Base-by-base conservation (phyloP, 1,139 yeast species). In the Yamadazyma taylorii region DNA sequence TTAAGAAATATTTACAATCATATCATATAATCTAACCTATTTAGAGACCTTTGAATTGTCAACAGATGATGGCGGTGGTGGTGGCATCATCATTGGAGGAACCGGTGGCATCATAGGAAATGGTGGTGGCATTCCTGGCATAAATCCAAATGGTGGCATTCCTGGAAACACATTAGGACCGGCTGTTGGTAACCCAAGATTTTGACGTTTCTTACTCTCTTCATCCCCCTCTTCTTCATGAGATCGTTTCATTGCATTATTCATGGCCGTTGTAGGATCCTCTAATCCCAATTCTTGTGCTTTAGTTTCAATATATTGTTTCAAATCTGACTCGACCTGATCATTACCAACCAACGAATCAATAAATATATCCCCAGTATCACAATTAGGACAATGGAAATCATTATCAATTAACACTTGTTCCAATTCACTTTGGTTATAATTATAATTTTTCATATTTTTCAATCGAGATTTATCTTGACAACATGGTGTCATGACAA, bases 331-430 rank as follows among this genome's bases (percentile, higher is more conserved):
- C 43, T 78, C 79, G 57, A 80, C 68, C 17, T 75, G 85, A 34
- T 70, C 68, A 55, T 87, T 88, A 1, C 75, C 70, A 6, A 70
- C 68, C 41, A 90, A 68, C 10, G 82, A 74, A 60, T 92, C 97
- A 35, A 92, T 69, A 46, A 80, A 79, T 2, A 87, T 73, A 45
- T 88, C 96, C 22, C 78, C 81, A 13, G 74, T 73, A 7, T 75
- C 78, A 65, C 98, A 92, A 45, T 81, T 82, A 8, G 97, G 97
- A 62, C 98, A 92, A 33, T 79, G 80, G 64, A 92, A 92, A 55
- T 92, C 97, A 40, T 80, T 78, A 30, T 87, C 96, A 40, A 92
- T 73, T 30, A 92, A 63, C 3, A 75, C 61, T 50, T 81, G 84
- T 55, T 92, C 97, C 45, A 92, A 50, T 25, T 60, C 66, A 3